Evolutionary conservation across 129 eudicot genomes (phyloP).

Genomic region (Escallonia rubra): DNA sequence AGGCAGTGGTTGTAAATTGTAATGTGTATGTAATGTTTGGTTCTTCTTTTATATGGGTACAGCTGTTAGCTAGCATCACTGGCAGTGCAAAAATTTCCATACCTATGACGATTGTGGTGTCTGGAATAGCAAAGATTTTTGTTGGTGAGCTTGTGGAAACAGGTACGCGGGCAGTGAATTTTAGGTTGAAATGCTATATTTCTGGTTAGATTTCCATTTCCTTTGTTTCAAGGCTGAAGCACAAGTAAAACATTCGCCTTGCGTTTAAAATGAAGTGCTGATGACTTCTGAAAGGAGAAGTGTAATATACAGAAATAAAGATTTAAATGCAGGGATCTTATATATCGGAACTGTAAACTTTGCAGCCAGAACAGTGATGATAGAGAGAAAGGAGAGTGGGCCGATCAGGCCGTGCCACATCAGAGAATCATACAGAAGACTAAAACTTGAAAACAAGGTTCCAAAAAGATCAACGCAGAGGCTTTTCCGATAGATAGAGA

Average conservation of each 20-base stretch:
- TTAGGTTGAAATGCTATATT: no score
- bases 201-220: no score
- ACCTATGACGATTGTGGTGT: slow-evolving; percentile 93
- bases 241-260: no score
- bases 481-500: slow-evolving; percentile 55
- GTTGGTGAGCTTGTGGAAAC: slow-evolving; percentile 93
- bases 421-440: slow-evolving; percentile 84
- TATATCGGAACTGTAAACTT: not conserved
- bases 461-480: slow-evolving; percentile 83
- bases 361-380: slow-evolving; percentile 82
- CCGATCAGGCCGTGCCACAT: slow-evolving; percentile 94
- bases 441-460: slow-evolving; percentile 86
- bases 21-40: not conserved
- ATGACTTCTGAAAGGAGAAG: no score
- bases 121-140: slow-evolving; percentile 94
- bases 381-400: slow-evolving; percentile 77
- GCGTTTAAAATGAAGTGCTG: no score
- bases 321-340: not conserved
- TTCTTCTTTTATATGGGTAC: slow-evolving; percentile 20
- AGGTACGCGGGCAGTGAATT: slow-evolving; percentile 25
- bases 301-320: no score
- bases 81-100: slow-evolving; percentile 85
- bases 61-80: slow-evolving; percentile 75
- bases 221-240: no score
- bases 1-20: no score